These are phyloP conservation scores for Biscutella laevigata DNA, from an alignment of 441 rosid genomes.

Conservation along the genomic window DNA sequence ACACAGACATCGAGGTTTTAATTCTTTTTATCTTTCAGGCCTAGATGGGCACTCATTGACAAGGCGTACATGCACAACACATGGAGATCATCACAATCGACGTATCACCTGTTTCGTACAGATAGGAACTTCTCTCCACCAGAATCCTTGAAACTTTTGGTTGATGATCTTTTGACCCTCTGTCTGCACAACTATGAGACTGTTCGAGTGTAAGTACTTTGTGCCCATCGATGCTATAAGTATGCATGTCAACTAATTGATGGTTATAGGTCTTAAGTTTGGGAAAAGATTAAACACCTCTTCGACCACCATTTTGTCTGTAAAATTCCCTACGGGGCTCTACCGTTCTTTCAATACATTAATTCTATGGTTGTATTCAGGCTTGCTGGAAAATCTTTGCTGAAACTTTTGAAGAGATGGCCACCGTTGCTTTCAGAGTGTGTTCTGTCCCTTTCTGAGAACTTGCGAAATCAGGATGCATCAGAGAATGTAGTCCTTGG, in stretches of 20 bases:
- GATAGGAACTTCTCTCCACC: slow-evolving; percentile 74
- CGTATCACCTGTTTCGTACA: slow-evolving; percentile 81
- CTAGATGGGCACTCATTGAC: slow-evolving; percentile 97
- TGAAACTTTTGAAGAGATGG: slow-evolving; percentile 96
- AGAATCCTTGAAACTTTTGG: slow-evolving; percentile 55
- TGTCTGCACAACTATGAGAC: slow-evolving; percentile 93
- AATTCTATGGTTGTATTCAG: slow-evolving; percentile 37
- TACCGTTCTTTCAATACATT: slow-evolving; percentile 13
- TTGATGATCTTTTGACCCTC: slow-evolving; percentile 84
- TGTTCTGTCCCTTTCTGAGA: slow-evolving; percentile 62
- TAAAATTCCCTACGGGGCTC: neutral
- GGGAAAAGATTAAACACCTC: neutral
- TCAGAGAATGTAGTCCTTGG: slow-evolving; percentile 85
- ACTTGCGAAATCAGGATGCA: slow-evolving; percentile 53
- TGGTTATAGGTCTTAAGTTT: slow-evolving; percentile 8
- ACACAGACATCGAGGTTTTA: neutral
- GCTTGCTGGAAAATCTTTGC: slow-evolving; percentile 90
- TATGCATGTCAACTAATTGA: slow-evolving; percentile 2
- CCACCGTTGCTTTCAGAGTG: slow-evolving; percentile 86
- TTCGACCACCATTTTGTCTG: neutral
- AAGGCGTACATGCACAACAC: slow-evolving; percentile 95
- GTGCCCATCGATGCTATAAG: slow-evolving; percentile 15
- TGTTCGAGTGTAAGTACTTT: slow-evolving; percentile 78
- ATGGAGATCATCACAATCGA: slow-evolving; percentile 98
- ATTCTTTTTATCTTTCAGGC: slow-evolving; percentile 45